Evolutionary conservation across 1,284 basidiomycete species (phyloP).

Genomic region (Trichosporon inkin): DNA sequence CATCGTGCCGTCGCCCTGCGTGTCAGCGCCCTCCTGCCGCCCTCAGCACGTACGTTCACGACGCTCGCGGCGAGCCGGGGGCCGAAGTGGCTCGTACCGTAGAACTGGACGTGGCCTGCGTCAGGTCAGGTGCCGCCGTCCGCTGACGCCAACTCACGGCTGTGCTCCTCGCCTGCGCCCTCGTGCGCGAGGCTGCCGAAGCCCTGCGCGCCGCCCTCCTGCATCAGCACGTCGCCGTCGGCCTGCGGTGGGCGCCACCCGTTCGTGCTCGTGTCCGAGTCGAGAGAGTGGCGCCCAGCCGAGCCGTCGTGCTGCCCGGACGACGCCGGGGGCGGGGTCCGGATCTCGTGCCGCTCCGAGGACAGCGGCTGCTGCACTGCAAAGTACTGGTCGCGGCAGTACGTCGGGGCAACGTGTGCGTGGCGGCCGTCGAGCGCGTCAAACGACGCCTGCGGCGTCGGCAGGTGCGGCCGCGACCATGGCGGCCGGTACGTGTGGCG

Average conservation of each 20-base stretch:
- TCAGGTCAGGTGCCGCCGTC: not conserved
- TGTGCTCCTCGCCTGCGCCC: slow-evolving; percentile 19
- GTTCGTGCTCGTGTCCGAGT: not conserved
- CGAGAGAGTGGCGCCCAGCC: not conserved
- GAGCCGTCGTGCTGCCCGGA: too few species aligned
- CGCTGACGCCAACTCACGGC: slow-evolving; percentile 10
- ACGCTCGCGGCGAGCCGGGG: slow-evolving; percentile 28
- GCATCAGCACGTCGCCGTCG: slow-evolving; percentile 24
- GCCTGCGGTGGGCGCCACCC: slow-evolving; percentile 12
- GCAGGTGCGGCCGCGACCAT: not conserved
- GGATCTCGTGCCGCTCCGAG: slow-evolving; percentile 15
- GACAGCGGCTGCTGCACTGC: slow-evolving; percentile 12
- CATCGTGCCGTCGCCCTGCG: slow-evolving; percentile 8
- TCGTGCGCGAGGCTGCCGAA: slow-evolving; percentile 26
- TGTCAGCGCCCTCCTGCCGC: too few species aligned
- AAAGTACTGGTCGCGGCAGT: slow-evolving; percentile 6
- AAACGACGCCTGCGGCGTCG: not conserved
- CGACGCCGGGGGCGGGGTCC: slow-evolving; percentile 4
- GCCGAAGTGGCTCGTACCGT: slow-evolving; percentile 34
- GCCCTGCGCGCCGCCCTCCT: slow-evolving; percentile 28
- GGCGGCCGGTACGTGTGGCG: not conserved
- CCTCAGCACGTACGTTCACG: slow-evolving; percentile 21
- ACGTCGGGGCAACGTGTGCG: not conserved
- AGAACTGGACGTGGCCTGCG: slow-evolving; percentile 31
- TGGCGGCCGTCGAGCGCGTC: not conserved